phyloP scores from a whole-genome alignment of 148 eudicot genomes.

The Rhododendron vialii region DNA sequence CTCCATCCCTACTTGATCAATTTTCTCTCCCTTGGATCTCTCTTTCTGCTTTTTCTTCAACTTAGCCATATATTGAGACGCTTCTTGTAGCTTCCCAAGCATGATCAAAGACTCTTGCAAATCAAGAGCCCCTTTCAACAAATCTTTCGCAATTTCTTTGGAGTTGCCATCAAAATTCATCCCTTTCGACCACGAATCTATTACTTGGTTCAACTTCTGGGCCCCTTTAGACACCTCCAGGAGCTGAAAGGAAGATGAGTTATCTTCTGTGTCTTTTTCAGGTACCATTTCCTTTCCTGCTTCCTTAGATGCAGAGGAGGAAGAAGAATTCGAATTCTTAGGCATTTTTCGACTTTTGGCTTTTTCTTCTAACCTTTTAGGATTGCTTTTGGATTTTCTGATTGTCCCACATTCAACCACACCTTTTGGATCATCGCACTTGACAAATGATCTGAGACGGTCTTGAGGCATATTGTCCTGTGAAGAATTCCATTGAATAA shows the following conservation, averaged over 20 bases:
- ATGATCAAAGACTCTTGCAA: constrained; percentile 65
- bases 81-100: constrained; percentile 61
- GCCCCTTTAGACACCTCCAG: constrained; percentile 10
- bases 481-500: constrained; percentile 16
- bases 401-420: constrained; percentile 61
- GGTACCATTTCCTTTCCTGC: constrained; percentile 34
- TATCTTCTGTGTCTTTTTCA: constrained; percentile 27
- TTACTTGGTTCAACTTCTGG: constrained; percentile 6
- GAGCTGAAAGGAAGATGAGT: constrained; percentile 20
- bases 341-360: constrained; percentile 20
- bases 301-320: neutral
- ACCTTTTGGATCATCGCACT: constrained; percentile 86
- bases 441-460: constrained; percentile 65
- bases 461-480: constrained; percentile 77
- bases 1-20: constrained; percentile 22
- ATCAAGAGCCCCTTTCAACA: constrained; percentile 74
- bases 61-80: constrained; percentile 33
- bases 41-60: constrained; percentile 43
- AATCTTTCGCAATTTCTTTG: constrained; percentile 51
- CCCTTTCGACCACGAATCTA: constrained; percentile 32
- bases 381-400: constrained; percentile 45
- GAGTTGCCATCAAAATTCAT: constrained; percentile 21
- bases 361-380: constrained; percentile 29
- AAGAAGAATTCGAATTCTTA: constrained; percentile 11
- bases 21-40: constrained; percentile 20